These are phyloP conservation scores for Echria macrotheca DNA, from an alignment of 495 filamentous ascomycete species.

Conservation along the genomic window DNA sequence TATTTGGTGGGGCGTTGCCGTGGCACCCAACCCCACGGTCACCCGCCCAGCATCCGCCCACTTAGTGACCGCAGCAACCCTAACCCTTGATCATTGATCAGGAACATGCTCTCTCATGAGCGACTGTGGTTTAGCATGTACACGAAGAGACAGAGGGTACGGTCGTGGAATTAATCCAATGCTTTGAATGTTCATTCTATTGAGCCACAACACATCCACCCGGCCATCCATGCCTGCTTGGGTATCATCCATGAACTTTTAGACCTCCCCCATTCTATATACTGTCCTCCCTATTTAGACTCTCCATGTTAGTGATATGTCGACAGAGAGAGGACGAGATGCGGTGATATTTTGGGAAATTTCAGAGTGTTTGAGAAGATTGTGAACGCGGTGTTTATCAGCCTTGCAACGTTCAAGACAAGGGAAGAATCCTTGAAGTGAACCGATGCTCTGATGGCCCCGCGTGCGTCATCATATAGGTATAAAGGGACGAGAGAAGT, in stretches of 20 bases:
- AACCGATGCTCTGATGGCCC: slow-evolving; percentile 43
- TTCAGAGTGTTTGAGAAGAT: slow-evolving; percentile 51
- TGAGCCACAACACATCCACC: too few relatives aligned
- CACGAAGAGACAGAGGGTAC: too few relatives aligned
- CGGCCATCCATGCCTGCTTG: too few relatives aligned
- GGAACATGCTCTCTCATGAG: too few relatives aligned
- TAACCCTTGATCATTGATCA: slow-evolving; percentile 5
- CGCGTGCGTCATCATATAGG: slow-evolving; percentile 49
- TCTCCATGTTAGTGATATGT: too few relatives aligned
- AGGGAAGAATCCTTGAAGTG: slow-evolving; percentile 19
- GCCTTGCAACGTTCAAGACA: slow-evolving; percentile 24
- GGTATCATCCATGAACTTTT: too few relatives aligned
- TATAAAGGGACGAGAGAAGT: slow-evolving; percentile 4
- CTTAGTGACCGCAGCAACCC: background rate
- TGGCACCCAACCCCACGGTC: slow-evolving; percentile 2
- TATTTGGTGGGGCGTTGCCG: slow-evolving; percentile 16
- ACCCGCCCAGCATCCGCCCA: background rate
- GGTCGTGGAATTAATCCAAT: too few relatives aligned
- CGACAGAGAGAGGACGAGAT: background rate
- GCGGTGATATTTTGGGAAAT: background rate
- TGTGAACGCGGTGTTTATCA: slow-evolving; percentile 46
- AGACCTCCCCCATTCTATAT: too few relatives aligned
- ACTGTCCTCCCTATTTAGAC: too few relatives aligned
- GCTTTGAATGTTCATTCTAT: too few relatives aligned
- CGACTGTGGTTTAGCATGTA: too few relatives aligned